Evolutionary conservation across 1,284 basidiomycete genomes (phyloP).

Genomic region (Butyriboletus appendiculatus): DNA sequence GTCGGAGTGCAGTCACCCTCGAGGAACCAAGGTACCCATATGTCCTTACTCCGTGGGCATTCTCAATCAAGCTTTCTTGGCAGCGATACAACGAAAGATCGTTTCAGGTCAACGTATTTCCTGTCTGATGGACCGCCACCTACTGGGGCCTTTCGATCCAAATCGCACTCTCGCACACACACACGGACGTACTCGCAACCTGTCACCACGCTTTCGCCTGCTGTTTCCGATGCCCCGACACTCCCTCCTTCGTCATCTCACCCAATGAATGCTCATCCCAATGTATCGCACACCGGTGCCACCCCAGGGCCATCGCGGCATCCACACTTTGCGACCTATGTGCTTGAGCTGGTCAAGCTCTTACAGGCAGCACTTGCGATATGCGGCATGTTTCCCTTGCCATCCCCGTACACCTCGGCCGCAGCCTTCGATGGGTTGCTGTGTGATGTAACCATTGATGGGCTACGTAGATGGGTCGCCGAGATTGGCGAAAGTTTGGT

Average conservation of each 20-base stretch:
- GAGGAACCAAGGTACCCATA: conserved; percentile 60
- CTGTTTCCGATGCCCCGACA: conserved; percentile 22
- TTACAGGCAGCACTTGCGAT: conserved; percentile 67
- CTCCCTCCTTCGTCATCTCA: conserved; percentile 21
- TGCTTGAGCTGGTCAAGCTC: conserved; percentile 72
- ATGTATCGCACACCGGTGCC: conserved; percentile 14
- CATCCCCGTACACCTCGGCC: conserved; percentile 25
- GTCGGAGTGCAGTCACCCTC: conserved; percentile 71
- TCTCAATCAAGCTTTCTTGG: conserved; percentile 10
- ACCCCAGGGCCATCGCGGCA: conserved; percentile 25
- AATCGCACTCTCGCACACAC: conserved; percentile 32
- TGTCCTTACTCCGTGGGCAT: conserved; percentile 8
- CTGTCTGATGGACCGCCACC: conserved; percentile 45
- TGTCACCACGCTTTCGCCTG: conserved; percentile 28
- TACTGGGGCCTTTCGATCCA: conserved; percentile 29
- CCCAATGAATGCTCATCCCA: conserved; percentile 14
- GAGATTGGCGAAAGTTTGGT: conserved; percentile 62
- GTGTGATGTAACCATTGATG: conserved; percentile 72
- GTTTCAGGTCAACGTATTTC: conserved; percentile 69
- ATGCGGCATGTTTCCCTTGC: conserved; percentile 60
- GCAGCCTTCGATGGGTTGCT: conserved; percentile 59
- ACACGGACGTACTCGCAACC: conserved; percentile 33
- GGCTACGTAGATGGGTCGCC: conserved; percentile 63
- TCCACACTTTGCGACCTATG: conserved; percentile 43
- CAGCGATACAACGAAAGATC: conserved; percentile 75